A percentile compares a stretch with the other conserved stretches of the same genome.
Evolutionary conservation across 2,329 filamentous ascomycete genomes (phyloP).

Genomic region (Myriosclerotinia scirpicola): DNA sequence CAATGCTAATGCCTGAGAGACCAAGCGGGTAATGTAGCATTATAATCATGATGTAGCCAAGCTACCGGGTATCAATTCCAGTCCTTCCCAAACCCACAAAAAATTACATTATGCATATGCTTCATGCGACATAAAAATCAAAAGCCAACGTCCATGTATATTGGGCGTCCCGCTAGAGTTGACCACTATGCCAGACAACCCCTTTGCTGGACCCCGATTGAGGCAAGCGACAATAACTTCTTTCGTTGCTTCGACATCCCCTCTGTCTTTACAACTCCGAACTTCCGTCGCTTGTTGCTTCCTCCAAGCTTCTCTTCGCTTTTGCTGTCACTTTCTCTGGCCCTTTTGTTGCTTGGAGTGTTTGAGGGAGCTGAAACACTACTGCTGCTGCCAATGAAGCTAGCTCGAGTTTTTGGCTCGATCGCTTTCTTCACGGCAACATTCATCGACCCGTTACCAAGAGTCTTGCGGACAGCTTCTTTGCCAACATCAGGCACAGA

Average conservation of each 20-base stretch:
- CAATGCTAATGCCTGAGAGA: background rate
- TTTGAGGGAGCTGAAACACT: background rate
- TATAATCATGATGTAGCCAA: too few species aligned
- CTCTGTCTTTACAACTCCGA: background rate
- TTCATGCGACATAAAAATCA: too few species aligned
- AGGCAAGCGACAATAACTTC: background rate
- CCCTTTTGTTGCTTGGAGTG: background rate
- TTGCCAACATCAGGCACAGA: background rate
- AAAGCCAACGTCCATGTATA: background rate
- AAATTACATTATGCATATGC: too few species aligned
- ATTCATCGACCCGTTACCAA: too few species aligned
- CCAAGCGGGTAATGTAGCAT: too few species aligned
- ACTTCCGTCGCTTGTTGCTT: background rate
- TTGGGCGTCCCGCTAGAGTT: too few species aligned
- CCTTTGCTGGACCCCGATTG: too few species aligned
- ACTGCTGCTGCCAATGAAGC: background rate
- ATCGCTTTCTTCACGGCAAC: background rate
- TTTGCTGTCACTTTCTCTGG: background rate
- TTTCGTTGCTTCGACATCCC: background rate
- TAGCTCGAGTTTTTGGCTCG: background rate
- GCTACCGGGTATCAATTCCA: too few species aligned
- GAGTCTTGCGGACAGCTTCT: too few species aligned
- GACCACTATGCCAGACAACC: too few species aligned
- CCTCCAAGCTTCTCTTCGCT: background rate
- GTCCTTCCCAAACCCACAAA: too few species aligned